phyloP scores from a whole-genome alignment of 495 filamentous ascomycete genomes.

The Hyaloscypha bicolor region DNA sequence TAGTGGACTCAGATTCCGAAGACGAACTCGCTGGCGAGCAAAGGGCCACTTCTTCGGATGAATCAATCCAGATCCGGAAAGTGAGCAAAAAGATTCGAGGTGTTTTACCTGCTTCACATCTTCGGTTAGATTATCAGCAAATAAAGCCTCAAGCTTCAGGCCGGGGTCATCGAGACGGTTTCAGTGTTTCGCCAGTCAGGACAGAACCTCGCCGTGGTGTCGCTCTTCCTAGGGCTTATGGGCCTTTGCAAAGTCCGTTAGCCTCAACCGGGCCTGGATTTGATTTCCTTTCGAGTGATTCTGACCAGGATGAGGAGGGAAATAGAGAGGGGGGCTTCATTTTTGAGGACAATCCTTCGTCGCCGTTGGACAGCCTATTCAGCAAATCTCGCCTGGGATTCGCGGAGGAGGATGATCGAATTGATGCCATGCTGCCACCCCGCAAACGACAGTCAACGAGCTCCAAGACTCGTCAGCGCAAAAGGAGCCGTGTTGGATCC shows the following conservation, averaged over 20 bases:
- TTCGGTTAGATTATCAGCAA: constrained; percentile 65
- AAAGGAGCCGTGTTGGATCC: constrained; percentile 35
- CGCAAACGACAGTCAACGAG: constrained; percentile 37
- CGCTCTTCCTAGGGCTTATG: constrained; percentile 37
- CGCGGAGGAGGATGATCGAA: constrained; percentile 52
- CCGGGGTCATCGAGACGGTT: constrained; percentile 32
- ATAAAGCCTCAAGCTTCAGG: constrained; percentile 44
- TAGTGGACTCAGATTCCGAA: constrained; percentile 30
- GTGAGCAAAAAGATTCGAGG: constrained; percentile 66
- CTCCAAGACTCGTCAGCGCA: constrained; percentile 24
- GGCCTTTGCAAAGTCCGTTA: constrained; percentile 2
- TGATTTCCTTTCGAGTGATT: constrained; percentile 47
- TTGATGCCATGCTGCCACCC: constrained; percentile 56
- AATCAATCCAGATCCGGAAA: constrained; percentile 45
- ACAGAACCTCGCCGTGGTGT: constrained; percentile 53
- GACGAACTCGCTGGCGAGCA: constrained; percentile 18
- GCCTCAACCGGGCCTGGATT: constrained; percentile 27
- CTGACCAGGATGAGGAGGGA: constrained; percentile 43
- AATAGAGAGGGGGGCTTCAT: constrained; percentile 24
- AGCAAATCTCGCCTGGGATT: constrained; percentile 30
- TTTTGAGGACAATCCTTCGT: constrained; percentile 18
- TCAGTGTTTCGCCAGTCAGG: constrained; percentile 20
- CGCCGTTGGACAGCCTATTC: constrained; percentile 15
- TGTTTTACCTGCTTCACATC: constrained; percentile 89
- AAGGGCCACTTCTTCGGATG: constrained; percentile 37